Evolutionary conservation across 2,329 filamentous ascomycete species (phyloP), one percentile per base, ranked within the genome.

Genomic region (Penicillium paneum): DNA sequence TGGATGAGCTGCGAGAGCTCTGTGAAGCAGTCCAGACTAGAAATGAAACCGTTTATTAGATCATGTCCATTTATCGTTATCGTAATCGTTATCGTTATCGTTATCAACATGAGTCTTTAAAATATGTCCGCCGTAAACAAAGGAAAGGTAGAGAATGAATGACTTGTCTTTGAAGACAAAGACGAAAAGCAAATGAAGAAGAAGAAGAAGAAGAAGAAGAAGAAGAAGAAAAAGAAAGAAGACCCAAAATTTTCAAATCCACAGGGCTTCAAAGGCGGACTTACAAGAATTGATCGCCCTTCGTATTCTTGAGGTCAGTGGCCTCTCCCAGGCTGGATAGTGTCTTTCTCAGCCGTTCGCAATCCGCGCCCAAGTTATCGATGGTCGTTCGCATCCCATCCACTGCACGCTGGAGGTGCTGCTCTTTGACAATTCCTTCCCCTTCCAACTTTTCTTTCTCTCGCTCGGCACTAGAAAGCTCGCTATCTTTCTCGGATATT

Each of bases 1-100:
- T 79, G 68, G 62, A 82, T 81, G 55, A 80, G 76, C 56, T 73
- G 76, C 53, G 76, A 76, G 38, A 83, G 76, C 59, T 81, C 75
- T 40, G 70, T 71, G 69, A 83, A 83, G 44, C 77, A 77, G 56
- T 81, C 76, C 64, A 78, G 65, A 73, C 80, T 82, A 73, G 64
- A 71, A 57, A 68, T 61, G 62, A 64, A 51, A 60, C 57, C 54
- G 55, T 58, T 67, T 65, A 76, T 67, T 74, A 74, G 77, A 76
- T 56, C 59, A 68, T 69, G 66, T 74, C 73, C 67, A 78, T 67
- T 67, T 66, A 63, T 58, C 49, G 49, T 60, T 69, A 68, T 63
- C 62, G 21, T 24, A 1, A 24, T 24, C 21, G 21, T 24, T 5
- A 24, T 24, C 21, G 21, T 67, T 66, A 63, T 58, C 49, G 49